Percentiles rank a stretch among this genome's conserved stretches.
These are phyloP conservation scores for Camellia granthamiana DNA, from an alignment of 148 eudicot genomes.

Conservation along the genomic window DNA sequence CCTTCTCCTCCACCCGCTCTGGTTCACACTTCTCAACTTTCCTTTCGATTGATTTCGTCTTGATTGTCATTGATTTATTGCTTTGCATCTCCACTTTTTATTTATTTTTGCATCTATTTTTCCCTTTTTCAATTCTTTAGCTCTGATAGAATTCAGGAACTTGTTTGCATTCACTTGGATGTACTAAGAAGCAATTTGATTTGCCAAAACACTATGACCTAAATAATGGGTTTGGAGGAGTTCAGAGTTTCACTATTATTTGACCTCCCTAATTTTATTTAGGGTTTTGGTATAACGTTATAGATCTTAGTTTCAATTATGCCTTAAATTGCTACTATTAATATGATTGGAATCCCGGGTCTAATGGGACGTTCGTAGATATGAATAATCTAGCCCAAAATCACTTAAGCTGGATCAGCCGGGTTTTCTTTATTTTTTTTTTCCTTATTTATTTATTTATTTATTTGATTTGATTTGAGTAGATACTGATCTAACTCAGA, in stretches of 20 bases:
- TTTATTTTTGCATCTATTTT: background rate
- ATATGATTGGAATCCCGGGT: slow-evolving; percentile 6
- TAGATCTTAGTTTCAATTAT: background rate
- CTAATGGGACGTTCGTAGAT: background rate
- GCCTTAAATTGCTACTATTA: background rate
- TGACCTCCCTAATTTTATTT: background rate
- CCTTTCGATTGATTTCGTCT: background rate
- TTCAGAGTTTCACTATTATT: background rate
- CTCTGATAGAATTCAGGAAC: background rate
- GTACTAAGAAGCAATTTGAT: background rate
- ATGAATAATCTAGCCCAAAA: background rate
- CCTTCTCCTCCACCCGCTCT: slow-evolving; percentile 89
- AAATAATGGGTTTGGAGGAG: background rate
- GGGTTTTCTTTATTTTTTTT: background rate
- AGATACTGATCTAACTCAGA: background rate
- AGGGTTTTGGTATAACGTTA: background rate
- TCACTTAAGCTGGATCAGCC: background rate
- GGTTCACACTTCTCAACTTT: slow-evolving; percentile 27
- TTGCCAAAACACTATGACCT: background rate
- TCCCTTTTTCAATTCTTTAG: background rate
- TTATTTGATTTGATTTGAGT: too few relatives aligned
- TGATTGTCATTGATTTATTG: background rate
- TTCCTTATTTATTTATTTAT: too few relatives aligned
- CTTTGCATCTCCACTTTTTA: background rate
- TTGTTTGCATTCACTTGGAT: background rate